A percentile compares a stretch with the other conserved stretches of the same genome.
Evolutionary conservation across 2,329 filamentous ascomycete genomes (phyloP).

Genomic region (Aspergillus sergii): DNA sequence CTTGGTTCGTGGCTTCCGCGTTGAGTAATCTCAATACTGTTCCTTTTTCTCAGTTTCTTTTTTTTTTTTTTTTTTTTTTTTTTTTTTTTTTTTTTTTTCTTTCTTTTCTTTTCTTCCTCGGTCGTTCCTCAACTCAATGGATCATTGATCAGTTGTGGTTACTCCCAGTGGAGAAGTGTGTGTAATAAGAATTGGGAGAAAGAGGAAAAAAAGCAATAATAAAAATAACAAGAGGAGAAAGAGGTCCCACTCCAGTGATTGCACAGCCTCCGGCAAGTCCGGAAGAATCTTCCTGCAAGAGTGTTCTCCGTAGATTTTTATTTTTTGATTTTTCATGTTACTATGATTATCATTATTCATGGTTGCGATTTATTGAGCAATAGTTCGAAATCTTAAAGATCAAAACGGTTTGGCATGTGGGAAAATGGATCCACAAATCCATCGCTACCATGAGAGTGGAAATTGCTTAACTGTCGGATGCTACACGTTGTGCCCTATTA

Average conservation of each 20-base stretch:
- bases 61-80: neutral
- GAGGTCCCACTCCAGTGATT: conserved; percentile 3
- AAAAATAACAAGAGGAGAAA: neutral
- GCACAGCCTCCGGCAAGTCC: conserved; percentile 24
- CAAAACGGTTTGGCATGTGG: neutral
- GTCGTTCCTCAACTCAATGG: neutral
- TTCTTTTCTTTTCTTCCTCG: neutral
- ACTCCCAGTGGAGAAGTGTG: neutral
- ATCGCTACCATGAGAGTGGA: neutral
- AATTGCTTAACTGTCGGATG: neutral
- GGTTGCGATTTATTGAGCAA: neutral
- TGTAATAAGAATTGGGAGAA: neutral
- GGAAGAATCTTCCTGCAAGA: conserved; percentile 12
- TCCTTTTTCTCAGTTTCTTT: neutral
- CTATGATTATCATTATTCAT: conserved; percentile 1
- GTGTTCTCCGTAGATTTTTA: neutral
- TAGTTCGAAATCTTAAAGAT: neutral
- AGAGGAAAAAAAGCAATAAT: neutral
- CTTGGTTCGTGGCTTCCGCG: neutral
- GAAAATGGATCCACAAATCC: neutral
- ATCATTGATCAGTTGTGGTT: neutral
- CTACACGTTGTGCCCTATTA: neutral
- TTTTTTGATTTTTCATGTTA: neutral
- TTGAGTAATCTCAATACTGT: neutral
- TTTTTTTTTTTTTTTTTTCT: neutral